Percentiles rank a stretch among this genome's conserved stretches.
Conservation (phyloP, 176 grass and related monocot genomes). For the Rhynchospora tenuis region DNA sequence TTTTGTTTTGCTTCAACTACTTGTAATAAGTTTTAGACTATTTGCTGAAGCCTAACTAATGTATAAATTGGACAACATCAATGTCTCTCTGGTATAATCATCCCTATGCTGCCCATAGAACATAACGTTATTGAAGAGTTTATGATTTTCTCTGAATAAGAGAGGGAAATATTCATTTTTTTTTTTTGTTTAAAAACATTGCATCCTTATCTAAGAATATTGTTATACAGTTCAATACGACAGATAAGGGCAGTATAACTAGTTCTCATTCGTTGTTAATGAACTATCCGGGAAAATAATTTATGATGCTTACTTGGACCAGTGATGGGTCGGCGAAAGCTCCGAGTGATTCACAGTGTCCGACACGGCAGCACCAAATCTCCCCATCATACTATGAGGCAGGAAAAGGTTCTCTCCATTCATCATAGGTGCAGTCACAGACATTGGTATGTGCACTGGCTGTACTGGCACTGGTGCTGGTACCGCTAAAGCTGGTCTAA, state of each 20-base stretch:
- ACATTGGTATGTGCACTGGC: constrained; percentile 27
- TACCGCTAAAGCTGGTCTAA: constrained; percentile 39
- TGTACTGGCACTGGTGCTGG: constrained; percentile 37
- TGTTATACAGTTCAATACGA: background rate
- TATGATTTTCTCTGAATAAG: background rate
- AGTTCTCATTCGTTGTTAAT: background rate
- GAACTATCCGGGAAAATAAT: background rate
- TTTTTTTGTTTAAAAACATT: background rate
- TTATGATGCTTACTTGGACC: constrained; percentile 60
- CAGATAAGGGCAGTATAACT: background rate
- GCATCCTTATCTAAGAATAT: background rate
- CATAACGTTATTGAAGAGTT: background rate
- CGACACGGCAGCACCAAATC: constrained; percentile 29
- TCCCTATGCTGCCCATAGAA: background rate
- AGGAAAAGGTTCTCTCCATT: constrained; percentile 57
- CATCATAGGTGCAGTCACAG: constrained; percentile 8
- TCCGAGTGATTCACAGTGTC: constrained; percentile 37
- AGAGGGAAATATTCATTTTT: background rate
- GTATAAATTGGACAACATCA: background rate
- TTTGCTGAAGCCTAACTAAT: background rate
- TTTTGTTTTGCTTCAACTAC: background rate
- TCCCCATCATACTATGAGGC: constrained; percentile 48
- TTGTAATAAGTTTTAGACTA: background rate
- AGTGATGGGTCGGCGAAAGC: constrained; percentile 37
- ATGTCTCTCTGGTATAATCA: background rate